Evolutionary conservation across 129 eudicot genomes (phyloP), one percentile per base, ranked within the genome.

Genomic region (Helichrysum umbraculigerum): DNA sequence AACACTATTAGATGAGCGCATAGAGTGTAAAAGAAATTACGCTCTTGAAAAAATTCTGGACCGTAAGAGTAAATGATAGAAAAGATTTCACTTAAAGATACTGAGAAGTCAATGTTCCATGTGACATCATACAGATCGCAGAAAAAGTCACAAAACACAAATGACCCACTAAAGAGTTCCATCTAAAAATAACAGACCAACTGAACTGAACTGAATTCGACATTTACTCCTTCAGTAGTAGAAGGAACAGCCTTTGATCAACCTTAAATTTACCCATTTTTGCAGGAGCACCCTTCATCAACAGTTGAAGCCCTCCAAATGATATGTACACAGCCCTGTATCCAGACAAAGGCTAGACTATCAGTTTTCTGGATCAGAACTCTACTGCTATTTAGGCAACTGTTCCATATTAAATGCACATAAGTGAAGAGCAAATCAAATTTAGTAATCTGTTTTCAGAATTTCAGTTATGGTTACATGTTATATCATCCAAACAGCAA

Each of bases 271-370:
- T 85, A 66, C 86, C 85, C 89, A 91, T 83, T 84, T 83, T 85
- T 6, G 76, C 54, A 17, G 85, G 86, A 9, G 81, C 83, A 39
- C 95, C 95, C 76, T 85, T 86, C 80, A 88, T 73, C 85, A 81
- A 81, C 78, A 88, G 78, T 74, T 91, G 97, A 70, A 88, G 97
- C 75, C 96, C 97, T 70, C 97, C 97, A 60, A 91, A 88, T 19
- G 97, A 91, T 58, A 91, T 75, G 80, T 79, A 88, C 21, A 83
- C 87, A 72, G 73, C 86, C 87, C 90, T 91, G 86, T 73, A 73
- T 58, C 59, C 78, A 80, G 42, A 79, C 30, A 71, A n/a, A 68
- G 33, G 9, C 22, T n/a, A n/a, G 11, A 20, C 70, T 47, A 72
- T 66, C 58, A 57, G 29, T 57, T 57, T 57, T 25, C 28, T 57